phyloP scores from a whole-genome alignment of 2,329 filamentous ascomycete genomes.

The Colletotrichum tofieldiae region DNA sequence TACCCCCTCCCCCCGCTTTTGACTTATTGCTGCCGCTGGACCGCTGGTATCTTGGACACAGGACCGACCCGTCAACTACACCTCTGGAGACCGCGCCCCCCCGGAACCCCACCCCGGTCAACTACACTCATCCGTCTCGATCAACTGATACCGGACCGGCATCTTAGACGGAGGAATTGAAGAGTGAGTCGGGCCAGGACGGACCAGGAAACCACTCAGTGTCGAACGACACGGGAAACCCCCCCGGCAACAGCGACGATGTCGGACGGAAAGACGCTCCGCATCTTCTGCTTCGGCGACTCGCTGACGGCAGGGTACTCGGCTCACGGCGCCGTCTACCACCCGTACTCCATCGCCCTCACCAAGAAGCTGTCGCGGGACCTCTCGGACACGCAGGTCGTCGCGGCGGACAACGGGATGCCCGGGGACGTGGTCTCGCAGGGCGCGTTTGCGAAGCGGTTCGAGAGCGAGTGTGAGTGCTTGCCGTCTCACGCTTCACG shows the following conservation, averaged over 20 bases:
- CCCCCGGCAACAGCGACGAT: background rate
- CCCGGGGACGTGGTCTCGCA: slow-evolving; percentile 66
- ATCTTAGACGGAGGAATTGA: background rate
- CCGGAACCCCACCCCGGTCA: background rate
- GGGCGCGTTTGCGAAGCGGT: slow-evolving; percentile 50
- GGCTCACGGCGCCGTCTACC: slow-evolving; percentile 56
- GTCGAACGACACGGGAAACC: background rate
- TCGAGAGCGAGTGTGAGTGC: slow-evolving; percentile 54
- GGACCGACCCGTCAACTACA: background rate
- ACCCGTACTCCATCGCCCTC: slow-evolving; percentile 70
- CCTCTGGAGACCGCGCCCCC: background rate
- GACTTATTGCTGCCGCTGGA: background rate
- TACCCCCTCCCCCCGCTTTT: background rate
- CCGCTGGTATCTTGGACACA: background rate
- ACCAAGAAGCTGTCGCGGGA: slow-evolving; percentile 61
- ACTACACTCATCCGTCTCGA: background rate
- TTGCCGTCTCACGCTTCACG: background rate
- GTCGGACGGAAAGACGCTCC: slow-evolving; percentile 52
- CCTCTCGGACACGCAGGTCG: slow-evolving; percentile 60
- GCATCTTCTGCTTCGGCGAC: slow-evolving; percentile 76
- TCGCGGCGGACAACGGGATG: slow-evolving; percentile 63
- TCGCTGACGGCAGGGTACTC: slow-evolving; percentile 74
- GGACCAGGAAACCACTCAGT: background rate
- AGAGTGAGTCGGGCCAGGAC: background rate
- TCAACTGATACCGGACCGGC: background rate